Evolutionary conservation across 2,329 filamentous ascomycete genomes (phyloP).

Genomic region (Cladosporium oxysporum): DNA sequence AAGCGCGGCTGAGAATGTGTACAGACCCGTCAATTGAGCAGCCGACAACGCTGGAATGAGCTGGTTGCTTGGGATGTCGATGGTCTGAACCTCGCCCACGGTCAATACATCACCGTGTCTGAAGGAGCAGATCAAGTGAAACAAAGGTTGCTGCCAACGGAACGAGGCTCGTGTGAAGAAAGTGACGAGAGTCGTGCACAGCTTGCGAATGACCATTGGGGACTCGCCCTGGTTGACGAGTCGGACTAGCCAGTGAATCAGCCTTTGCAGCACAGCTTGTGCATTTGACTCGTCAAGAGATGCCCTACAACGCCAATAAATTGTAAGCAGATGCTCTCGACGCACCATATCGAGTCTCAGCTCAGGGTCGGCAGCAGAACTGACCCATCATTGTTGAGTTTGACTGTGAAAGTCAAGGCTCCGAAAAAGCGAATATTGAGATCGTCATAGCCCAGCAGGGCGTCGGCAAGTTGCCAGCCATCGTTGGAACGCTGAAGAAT

Average conservation of each 20-base stretch:
- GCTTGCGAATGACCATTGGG: conserved; percentile 68
- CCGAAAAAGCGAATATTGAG: conserved; percentile 88
- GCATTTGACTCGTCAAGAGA: conserved; percentile 60
- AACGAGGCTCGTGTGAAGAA: conserved; percentile 72
- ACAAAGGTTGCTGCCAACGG: conserved; percentile 65
- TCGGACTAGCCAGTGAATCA: conserved; percentile 63
- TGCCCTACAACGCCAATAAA: conserved; percentile 29
- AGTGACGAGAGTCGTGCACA: conserved; percentile 74
- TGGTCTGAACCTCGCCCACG: conserved; percentile 1
- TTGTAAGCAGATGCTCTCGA: conserved; percentile 29
- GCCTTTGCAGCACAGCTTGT: conserved; percentile 58
- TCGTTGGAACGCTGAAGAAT: conserved; percentile 74
- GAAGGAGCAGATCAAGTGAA: conserved; percentile 33
- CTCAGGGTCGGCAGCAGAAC: conserved; percentile 32
- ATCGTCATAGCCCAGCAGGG: conserved; percentile 67
- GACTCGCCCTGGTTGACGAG: conserved; percentile 56
- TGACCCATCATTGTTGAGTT: conserved; percentile 66
- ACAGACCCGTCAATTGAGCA: conserved; percentile 51
- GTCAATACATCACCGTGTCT: conserved; percentile 28
- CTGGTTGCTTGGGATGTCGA: conserved; percentile 24
- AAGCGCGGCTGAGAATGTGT: conserved; percentile 66
- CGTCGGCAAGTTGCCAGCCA: conserved; percentile 84
- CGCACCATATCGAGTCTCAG: conserved; percentile 28
- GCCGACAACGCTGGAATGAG: conserved; percentile 36
- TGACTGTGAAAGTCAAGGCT: conserved; percentile 88